Percentiles rank a stretch among this genome's conserved stretches.
Conservation (phyloP, 2,329 filamentous ascomycete genomes). For the Dryadomyces sulphureus region DNA sequence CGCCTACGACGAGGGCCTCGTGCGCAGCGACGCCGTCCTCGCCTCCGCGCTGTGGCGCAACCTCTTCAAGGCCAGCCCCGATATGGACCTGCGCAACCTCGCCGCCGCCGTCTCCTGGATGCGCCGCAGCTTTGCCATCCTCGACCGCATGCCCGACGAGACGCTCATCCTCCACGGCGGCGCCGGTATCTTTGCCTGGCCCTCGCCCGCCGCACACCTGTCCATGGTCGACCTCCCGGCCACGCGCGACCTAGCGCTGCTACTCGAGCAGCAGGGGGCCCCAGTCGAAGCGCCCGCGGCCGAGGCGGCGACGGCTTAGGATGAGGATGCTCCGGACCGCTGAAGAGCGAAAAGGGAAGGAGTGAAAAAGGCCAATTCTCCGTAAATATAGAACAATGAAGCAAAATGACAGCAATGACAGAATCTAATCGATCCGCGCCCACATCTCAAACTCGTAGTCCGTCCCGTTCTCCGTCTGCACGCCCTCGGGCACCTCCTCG, state of each 20-base stretch:
- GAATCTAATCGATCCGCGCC: slow-evolving; percentile 35
- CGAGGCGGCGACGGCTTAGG: not conserved
- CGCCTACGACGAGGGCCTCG: slow-evolving; percentile 70
- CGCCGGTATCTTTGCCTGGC: slow-evolving; percentile 27
- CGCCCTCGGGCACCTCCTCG: slow-evolving; percentile 41
- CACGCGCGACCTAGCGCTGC: slow-evolving; percentile 20
- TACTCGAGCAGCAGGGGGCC: slow-evolving; percentile 11
- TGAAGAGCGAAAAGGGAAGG: no score
- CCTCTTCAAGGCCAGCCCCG: slow-evolving; percentile 57
- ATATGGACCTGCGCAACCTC: slow-evolving; percentile 33
- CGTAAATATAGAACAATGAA: no score
- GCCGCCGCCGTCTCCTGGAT: slow-evolving; percentile 44
- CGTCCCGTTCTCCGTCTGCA: slow-evolving; percentile 48
- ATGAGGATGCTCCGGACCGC: no score
- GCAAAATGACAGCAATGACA: no score
- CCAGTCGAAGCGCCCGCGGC: not conserved
- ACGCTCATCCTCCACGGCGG: slow-evolving; percentile 17
- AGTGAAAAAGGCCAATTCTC: no score
- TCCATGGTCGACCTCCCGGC: slow-evolving; percentile 24
- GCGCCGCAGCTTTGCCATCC: slow-evolving; percentile 28
- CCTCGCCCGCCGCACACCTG: slow-evolving; percentile 20
- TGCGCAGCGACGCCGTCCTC: slow-evolving; percentile 62
- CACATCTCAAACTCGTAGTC: slow-evolving; percentile 62
- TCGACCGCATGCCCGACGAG: slow-evolving; percentile 35
- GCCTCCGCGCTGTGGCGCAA: slow-evolving; percentile 87